Evolutionary conservation across 2,329 filamentous ascomycete species (phyloP), one percentile per base, ranked within the genome.

Genomic region (Colletotrichum godetiae): DNA sequence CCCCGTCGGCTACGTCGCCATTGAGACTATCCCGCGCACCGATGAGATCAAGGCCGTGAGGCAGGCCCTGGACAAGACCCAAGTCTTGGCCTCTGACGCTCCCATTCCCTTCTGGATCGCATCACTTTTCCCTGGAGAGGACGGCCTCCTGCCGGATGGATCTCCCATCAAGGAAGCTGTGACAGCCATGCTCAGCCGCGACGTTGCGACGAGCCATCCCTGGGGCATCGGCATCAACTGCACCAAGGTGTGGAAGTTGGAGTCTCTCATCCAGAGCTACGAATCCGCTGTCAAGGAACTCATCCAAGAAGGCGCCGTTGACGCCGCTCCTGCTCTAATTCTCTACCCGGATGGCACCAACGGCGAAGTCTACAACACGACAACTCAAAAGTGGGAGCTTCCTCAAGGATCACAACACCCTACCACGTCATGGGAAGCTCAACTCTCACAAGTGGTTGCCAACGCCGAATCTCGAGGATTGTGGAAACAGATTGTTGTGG

Each of bases 221-320:
- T 91, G 88, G 88, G 91, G 88, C 0, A 85, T 94, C 29, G 92
- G 92, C 1, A 87, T 93, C 77, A 93, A 93, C 80, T 93, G 92
- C 80, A 93, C 88, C 49, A 93, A 92, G 79, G 86, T 93, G 42
- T 85, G 87, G 62, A 91, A 92, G 79, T 83, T 94, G 35, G 86
- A 88, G 2, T 78, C 81, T 0, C 81, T 93, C 19, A 81, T 94
- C 22, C 81, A 80, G 22, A 83, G 87, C 61, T 92, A 89, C 63
- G 89, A 92, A 76, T 83, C 81, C 4, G 85, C 83, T 10, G 79
- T 91, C 19, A 71, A 74, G 11, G 75, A 71, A n/a, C 65, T 89
- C 75, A 68, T 85, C 1, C 64, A 77, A 4, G 75, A 79, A 4
- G 82, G 83, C 0, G 76, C 80, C 15, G 65, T 86, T 1, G 24